Base-by-base conservation (phyloP, 2,329 filamentous ascomycete species). In the Claviceps monticola region DNA sequence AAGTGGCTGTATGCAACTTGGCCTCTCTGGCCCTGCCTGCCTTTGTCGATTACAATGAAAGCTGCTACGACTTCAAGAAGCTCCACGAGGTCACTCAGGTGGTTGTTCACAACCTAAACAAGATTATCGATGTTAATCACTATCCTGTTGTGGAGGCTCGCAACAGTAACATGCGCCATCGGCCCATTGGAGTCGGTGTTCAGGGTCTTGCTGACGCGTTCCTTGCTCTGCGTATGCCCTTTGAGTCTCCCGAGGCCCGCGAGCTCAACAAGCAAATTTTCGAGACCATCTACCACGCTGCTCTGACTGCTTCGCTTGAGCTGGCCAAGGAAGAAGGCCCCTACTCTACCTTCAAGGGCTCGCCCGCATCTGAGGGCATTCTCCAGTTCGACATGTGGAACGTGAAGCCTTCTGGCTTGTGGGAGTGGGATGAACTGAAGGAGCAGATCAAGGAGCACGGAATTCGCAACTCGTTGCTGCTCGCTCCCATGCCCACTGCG, bases 361-460 rank as follows among this genome's bases (percentile, higher is more conserved):
- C 88, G 29, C 93, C 93, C 34, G 86, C 93, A 54, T 97, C 93
- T 1, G 83, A 97, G 72, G 93, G 93, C 56, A 87, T 95, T 62
- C 86, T 98, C 43, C 93, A 98, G 70, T 97, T 93, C 63, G 93
- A 98, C 69, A 94, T 98, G 88, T 98, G 93, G 93, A 83, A 88
- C 62, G 86, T 95, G 55, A 95, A 84, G 52, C 93, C 93, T 7
- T 86, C 86, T 42, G 87, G 94, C 60, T 84, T 98, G 21, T 98
- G 93, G 93, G 91, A 98, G 69, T 98, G 93, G 93, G 82, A 83
- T 56, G 70, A 79, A 8, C 76, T 98, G 61, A 95, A 95, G 75
- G 84, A 82, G 59, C 81, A 95, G 70, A 94, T 98, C 66, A 88
- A 90, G 65, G 79, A 95, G 73, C 80, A 95, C 61, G 93, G 93